Base-by-base conservation (phyloP, 345 rosid genomes). In the Isatis tinctoria region DNA sequence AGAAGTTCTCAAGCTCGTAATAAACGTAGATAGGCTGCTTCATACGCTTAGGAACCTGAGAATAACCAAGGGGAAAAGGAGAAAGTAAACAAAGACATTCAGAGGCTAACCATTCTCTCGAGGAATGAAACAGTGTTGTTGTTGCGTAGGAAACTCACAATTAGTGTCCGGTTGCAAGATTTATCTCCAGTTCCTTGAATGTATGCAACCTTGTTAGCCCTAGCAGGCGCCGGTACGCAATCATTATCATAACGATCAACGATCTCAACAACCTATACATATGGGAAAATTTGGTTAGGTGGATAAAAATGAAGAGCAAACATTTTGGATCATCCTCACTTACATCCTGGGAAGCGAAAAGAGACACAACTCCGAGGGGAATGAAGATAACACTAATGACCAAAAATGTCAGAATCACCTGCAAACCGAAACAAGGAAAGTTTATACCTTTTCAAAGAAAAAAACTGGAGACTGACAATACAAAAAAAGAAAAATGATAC, bases 1-100 rank as follows among this genome's bases (percentile, higher is more conserved):
- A 95, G 78, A 92, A 95, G 85, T 92, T 92, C 75, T 92, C 97
- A 47, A 95, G 98, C 82, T 95, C 87, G 88, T 95, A 95, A 82
- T 95, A 95, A n/a, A 92, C 90, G 74, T 86, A 90, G 65, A 95
- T 74, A 70, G 99, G 98, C 30, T 74, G 61, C 86, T 87, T 90
- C 99, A 95, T 95, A 18, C 0, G 81, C 88, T 92, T 92, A 10
- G 78, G 70, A 73, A 95, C 90, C 97, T 95, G 81, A 71, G 10
- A 70, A 64, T 9, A 65, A 14, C 44, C 70, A 57, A 10, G 40
- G 6, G 40, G 6, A n/a, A 69, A 64, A 67, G 58, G 33, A 65
- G 22, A 51, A 44, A 45, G 61, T 35, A 60, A 74, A 63, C 61
- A 72, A 59, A 66, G 10, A 66, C 72, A 63, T 43, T 43, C 49